Base-by-base conservation (phyloP, 73 alveolate genomes). In the Blepharisma stoltei region DNA sequence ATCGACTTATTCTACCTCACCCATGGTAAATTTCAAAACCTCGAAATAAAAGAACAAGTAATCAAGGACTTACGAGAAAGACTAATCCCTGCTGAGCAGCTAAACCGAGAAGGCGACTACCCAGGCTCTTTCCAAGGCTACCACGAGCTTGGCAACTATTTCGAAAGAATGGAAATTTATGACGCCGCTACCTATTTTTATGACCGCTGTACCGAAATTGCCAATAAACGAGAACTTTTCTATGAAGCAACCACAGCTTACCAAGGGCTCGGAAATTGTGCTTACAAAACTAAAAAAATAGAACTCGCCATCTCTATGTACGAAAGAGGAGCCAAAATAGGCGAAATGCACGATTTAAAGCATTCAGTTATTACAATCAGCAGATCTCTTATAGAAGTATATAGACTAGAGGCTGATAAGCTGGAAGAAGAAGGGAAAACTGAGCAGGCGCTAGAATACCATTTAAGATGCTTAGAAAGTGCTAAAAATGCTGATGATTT, bases 181-280 rank as follows among this genome's bases (percentile, higher is more conserved):
- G 92, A 88, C 77, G 86, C 95, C 5, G 95, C 95, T 18, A 79
- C 92, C 43, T 88, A 88, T 82, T 88, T 84, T 78, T 82, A 88
- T 80, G 83, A 84, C 54, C 38, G 92, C 9, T 83, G 95, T 80
- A 78, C 86, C 0, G 90, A 80, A 21, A 87, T 84, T 43, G 70
- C 90, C 0, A 47, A 80, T 6, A 90, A 88, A 32, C 70, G 67
- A 77, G 77, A 83, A 67, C 55, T 71, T 69, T 55, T 76, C 77
- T 83, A 65, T 9, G 95, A 90, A 4, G 95, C 83, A 69, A 88
- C 91, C 52, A 54, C 38, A 11, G 95, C 95, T 32, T 84, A 83
- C 67, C 82, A 71, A 71, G 95, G 95, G 0, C 85, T 88, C 18
- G 95, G 95, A 47, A 80, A 73, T 37, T 88, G 95, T 55, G 95